Conservation (phyloP, 2,329 filamentous ascomycete genomes). For the Penicillium rolfsii region DNA sequence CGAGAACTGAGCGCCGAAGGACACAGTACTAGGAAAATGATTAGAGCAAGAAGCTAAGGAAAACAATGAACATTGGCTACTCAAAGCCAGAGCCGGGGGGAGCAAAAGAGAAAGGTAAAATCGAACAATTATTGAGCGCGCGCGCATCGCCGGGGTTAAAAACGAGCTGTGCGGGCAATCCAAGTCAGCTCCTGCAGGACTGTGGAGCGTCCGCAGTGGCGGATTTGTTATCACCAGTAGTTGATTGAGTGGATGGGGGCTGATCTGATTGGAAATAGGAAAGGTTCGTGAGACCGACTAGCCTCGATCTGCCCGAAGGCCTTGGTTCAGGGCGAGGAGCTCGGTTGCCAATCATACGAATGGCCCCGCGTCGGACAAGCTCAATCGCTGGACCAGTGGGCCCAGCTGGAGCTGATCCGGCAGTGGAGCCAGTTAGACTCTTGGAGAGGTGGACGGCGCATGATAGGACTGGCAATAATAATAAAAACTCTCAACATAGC, state of each 20-base stretch:
- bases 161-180: constrained; percentile 26
- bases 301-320: constrained; percentile 23
- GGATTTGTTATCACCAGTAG: constrained; percentile 35
- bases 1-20: constrained; percentile 11
- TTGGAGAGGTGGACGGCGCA: constrained; percentile 5
- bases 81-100: constrained; percentile 18
- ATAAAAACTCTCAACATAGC: constrained; percentile 15
- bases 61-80: constrained; percentile 16
- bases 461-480: constrained; percentile 6
- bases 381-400: constrained; percentile 5
- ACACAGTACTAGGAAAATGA: constrained; percentile 10
- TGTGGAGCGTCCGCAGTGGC: constrained; percentile 29
- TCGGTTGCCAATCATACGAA: constrained; percentile 17
- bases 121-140: constrained; percentile 15
- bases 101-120: constrained; percentile 12
- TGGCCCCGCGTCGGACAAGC: constrained; percentile 29
- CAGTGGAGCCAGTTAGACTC: constrained; percentile 6
- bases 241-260: constrained; percentile 26
- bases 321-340: constrained; percentile 12
- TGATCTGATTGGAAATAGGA: constrained; percentile 23
- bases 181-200: constrained; percentile 30
- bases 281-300: constrained; percentile 15
- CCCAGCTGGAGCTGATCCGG: constrained; percentile 8
- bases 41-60: constrained; percentile 11
- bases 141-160: constrained; percentile 24